Evolutionary conservation across 73 alveolate species (phyloP), one percentile per base, ranked within the genome.

Genomic region (Stentor coeruleus): DNA sequence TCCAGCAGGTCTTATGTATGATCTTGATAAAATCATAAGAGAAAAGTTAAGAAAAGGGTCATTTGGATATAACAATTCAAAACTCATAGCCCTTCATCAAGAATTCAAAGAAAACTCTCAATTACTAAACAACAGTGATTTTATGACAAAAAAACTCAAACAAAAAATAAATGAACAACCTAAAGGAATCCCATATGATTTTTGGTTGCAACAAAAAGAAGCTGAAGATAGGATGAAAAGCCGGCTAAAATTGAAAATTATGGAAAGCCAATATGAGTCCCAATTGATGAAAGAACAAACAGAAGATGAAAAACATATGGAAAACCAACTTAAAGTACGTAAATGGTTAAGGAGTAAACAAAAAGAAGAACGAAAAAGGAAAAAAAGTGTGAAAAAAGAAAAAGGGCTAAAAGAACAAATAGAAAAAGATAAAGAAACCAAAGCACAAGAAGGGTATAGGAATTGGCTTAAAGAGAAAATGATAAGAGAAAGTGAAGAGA

Each of bases 211-310:
- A 33, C 1, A 31, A 66, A 66, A 66, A 66, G 39, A 37, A 1
- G 79, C 79, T 26, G 79, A 20, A 26, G 79, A 66, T 28, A 66
- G 79, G 39, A 20, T 66, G 33, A 66, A 66, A 31, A 66, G 33
- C n/a, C n/a, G 33, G 33, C 37, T 66, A 66, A 20, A 20, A 66
- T 37, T 66, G 3, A 20, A 66, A 66, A 31, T 31, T 33, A 20
- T 26, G 2, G 39, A 33, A 66, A 33, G 20, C 33, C 49, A 66
- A 66, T 26, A 20, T 66, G 79, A 66, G 33, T 20, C n/a, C n/a
- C n/a, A 26, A 33, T 2, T 66, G 33, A 20, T 26, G 33, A 26
- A 66, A 66, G 79, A 20, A 20, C 40, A 66, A 66, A 31, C 11
- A 1, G 37, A 66, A 26, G 79, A 66, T 28, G 79, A 20, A 20